Conservation (phyloP, 257 asterid genomes). For the Phtheirospermum japonicum region DNA sequence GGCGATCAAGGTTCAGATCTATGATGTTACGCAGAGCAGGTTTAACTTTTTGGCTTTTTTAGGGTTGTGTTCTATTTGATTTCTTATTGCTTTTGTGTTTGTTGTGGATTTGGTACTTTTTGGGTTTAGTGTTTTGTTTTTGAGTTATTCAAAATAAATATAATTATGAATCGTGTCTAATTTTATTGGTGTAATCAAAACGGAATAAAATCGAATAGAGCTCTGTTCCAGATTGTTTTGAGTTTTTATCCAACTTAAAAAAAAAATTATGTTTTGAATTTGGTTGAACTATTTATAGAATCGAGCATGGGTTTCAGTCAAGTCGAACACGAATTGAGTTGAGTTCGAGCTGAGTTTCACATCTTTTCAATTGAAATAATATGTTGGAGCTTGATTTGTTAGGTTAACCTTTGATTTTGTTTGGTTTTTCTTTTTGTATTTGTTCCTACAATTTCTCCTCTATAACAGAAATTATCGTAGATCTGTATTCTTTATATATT, state of each 20-base stretch:
- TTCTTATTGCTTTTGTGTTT: not conserved
- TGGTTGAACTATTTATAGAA: not conserved
- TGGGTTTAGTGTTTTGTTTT: not conserved
- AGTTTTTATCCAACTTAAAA: not conserved
- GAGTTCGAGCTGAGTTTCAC: not conserved
- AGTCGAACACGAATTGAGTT: too few species aligned
- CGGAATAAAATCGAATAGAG: not conserved
- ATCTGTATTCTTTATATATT: too few species aligned
- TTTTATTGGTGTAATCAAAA: not conserved
- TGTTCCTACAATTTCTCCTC: too few species aligned
- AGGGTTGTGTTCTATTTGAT: not conserved
- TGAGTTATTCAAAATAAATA: not conserved
- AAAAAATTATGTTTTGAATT: not conserved
- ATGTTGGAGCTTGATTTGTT: not conserved
- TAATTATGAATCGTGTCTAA: not conserved
- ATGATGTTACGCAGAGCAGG: slow-evolving; percentile 96
- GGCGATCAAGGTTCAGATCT: slow-evolving; percentile 99
- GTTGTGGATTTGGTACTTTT: slow-evolving; percentile 17
- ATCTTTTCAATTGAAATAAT: too few species aligned
- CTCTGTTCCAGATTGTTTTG: not conserved
- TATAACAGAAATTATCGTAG: too few species aligned
- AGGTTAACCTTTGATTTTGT: not conserved
- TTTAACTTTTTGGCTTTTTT: slow-evolving; percentile 17
- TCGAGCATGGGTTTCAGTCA: not conserved
- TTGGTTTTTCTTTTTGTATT: too few species aligned